Base-by-base conservation (phyloP, 495 filamentous ascomycete genomes). In the Aspergillus hancockii region DNA sequence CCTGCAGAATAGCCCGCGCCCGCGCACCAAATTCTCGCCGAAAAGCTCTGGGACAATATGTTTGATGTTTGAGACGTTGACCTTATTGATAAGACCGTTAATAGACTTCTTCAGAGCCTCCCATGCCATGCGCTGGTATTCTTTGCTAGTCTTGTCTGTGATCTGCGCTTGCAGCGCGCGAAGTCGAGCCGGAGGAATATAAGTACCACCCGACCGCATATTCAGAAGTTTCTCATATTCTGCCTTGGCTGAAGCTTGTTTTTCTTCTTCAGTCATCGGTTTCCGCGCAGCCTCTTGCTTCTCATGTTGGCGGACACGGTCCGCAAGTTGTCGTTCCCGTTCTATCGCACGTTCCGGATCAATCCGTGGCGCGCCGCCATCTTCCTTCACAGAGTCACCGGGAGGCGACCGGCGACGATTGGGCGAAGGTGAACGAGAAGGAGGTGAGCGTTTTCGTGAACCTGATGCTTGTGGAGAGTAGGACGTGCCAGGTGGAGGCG, bases 101-200 rank as follows among this genome's bases (percentile, higher is more conserved):
- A 99, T 96, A 19, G 90, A 93, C 79, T 99, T 99, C 78, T 99
- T 99, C 68, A 98, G 72, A 10, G 94, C 93, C 71, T 98, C 95
- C 95, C 95, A 98, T 2, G 93, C 92, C 91, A 99, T 94, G 52
- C 95, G 89, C 79, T 99, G 94, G 71, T 96, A 99, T 73, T 99
- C 95, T 74, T 96, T 95, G 72, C 87, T 94, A 46, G 75, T 85
- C 79, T 95, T 96, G 73, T 99, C 94, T 52, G 93, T 98, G 71
- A 99, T 95, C 72, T 95, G 90, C 34, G 93, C 90, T 73, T 99
- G 94, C 57, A 99, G 81, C 13, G 94, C 93, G 54, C 93, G 85
- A 55, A 99, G 81, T 57, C 91, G 82, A 38, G 93, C 93, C 4
- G 94, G 94, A 9, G 95, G 94, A 36, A 99, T 94, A 68, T 98